Base-by-base conservation (phyloP, 139 green algal species). In the Chlorella sp. region DNA sequence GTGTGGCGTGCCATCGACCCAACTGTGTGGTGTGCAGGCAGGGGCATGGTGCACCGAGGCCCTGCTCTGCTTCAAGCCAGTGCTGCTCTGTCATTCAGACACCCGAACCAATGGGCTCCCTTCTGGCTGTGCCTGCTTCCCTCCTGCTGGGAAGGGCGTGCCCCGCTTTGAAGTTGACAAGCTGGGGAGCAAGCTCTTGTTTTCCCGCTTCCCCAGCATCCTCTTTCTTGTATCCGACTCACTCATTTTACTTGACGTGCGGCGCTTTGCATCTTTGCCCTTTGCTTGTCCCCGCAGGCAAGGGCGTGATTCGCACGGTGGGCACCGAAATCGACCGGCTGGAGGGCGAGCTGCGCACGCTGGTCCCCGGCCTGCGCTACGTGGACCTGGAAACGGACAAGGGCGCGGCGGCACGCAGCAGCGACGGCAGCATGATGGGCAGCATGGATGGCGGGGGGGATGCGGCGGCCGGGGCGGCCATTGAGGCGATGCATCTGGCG, bases 241-340 rank as follows among this genome's bases (percentile, higher is more conserved):
- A n/a, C n/a, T n/a, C n/a, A n/a, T n/a, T n/a, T n/a, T n/a, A n/a
- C n/a, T n/a, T n/a, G n/a, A n/a, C n/a, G n/a, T n/a, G n/a, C n/a
- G n/a, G n/a, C n/a, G n/a, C n/a, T n/a, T 57, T n/a, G 4, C 81
- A n/a, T 24, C 14, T 5, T 42, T 22, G 9, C 42, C 4, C 7
- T 75, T 53, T 18, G 7, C 9, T 37, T 14, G n/a, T 0, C 5
- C 24, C 3, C 81, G 87, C 82, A 83, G 93, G 93, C 53, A 85
- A 90, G 18, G 94, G 95, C 36, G 95, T 98, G 28, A 95, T 99
- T 18, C 91, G 91, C 61, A 96, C 96, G 14, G 93, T 98, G 78
- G 97, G 97, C 3, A 96, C 93, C 19, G 97, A 99, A 92, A 96
- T 99, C 73, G 97, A 99, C 91, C 92, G 97, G 24, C 91, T 99